Conservation (phyloP, 345 rosid species). For the Salix exigua region DNA sequence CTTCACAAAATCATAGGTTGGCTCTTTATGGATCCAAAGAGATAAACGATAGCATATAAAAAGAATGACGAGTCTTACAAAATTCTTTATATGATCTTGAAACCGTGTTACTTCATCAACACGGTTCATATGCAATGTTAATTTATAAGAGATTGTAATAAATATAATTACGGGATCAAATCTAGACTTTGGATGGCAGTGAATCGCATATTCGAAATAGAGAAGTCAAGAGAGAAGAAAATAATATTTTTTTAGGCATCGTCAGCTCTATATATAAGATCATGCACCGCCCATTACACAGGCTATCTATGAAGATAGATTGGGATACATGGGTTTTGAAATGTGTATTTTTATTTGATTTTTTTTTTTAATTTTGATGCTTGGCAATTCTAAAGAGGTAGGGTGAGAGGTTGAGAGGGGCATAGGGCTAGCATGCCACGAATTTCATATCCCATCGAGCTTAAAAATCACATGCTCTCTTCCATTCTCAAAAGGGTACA, state of each 20-base stretch:
- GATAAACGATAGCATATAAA: neutral
- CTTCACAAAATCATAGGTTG: neutral
- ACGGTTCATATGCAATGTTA: too few species aligned
- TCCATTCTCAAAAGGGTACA: neutral
- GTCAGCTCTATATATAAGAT: neutral
- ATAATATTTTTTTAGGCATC: neutral
- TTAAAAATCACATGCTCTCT: neutral
- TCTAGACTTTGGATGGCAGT: neutral
- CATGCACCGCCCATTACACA: neutral
- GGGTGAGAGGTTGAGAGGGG: neutral
- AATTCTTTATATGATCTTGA: neutral
- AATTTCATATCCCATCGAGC: neutral
- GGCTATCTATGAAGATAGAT: neutral
- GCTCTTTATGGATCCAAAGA: neutral
- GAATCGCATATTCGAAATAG: neutral
- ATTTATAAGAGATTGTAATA: too few species aligned
- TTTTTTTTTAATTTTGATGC: slow-evolving; percentile 8
- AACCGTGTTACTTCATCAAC: too few species aligned
- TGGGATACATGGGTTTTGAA: neutral
- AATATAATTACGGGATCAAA: too few species aligned
- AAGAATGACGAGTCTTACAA: neutral
- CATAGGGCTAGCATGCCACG: neutral
- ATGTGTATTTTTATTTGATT: neutral
- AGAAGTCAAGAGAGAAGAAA: neutral
- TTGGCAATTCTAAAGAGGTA: slow-evolving; percentile 24